Evolutionary conservation across 371 early-diverging fungal species (phyloP).

Genomic region (Rhizopus stolonifer): DNA sequence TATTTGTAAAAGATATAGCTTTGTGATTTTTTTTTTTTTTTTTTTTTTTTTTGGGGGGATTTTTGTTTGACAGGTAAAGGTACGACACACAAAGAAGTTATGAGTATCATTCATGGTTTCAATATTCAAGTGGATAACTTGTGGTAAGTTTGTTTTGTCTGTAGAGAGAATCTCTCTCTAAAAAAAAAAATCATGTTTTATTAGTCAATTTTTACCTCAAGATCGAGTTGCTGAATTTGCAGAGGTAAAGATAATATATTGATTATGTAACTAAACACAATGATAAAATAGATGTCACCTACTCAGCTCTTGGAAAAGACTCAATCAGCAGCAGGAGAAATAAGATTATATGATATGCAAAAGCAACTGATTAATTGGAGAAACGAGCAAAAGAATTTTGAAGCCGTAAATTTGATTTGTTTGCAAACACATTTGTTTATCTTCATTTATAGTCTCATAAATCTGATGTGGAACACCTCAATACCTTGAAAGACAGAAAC

Average conservation of each 20-base stretch:
- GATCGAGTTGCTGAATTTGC: slow-evolving; percentile 94
- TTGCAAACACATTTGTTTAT: no score
- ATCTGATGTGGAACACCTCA: slow-evolving; percentile 54
- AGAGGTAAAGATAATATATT: slow-evolving; percentile 48
- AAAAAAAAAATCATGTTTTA: not conserved
- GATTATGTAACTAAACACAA: not conserved
- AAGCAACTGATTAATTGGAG: slow-evolving; percentile 62
- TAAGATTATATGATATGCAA: slow-evolving; percentile 66
- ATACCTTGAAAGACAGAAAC: slow-evolving; percentile 59
- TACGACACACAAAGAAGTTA: slow-evolving; percentile 64
- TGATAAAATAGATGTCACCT: slow-evolving; percentile 63
- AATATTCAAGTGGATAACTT: slow-evolving; percentile 95
- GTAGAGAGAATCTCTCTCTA: not conserved
- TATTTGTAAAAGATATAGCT: not conserved
- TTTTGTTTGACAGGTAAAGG: slow-evolving; percentile 48
- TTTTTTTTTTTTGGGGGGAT: no score
- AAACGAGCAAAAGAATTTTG: slow-evolving; percentile 57
- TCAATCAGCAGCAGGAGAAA: slow-evolving; percentile 80
- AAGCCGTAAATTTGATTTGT: no score
- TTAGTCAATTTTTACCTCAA: slow-evolving; percentile 94
- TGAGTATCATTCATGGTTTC: slow-evolving; percentile 54
- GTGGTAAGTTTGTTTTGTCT: slow-evolving; percentile 63
- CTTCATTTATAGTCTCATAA: slow-evolving; percentile 37
- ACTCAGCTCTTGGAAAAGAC: slow-evolving; percentile 78
- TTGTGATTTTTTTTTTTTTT: no score